These are phyloP conservation scores for Talaromyces sp. DNA, from an alignment of 2,329 filamentous ascomycete genomes.

Conservation along the genomic window DNA sequence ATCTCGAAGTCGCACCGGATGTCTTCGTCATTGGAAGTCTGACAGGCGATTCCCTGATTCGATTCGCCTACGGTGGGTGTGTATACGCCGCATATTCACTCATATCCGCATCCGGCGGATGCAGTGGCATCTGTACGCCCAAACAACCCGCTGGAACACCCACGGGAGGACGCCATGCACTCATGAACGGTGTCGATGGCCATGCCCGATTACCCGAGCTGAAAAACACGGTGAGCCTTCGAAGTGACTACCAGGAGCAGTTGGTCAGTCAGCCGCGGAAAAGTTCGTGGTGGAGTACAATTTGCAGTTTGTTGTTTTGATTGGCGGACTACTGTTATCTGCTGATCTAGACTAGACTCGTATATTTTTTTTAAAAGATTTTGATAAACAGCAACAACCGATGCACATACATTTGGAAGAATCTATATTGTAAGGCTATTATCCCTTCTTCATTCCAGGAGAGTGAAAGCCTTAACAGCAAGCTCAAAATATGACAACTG, in stretches of 20 bases:
- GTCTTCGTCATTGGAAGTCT: conserved; percentile 59
- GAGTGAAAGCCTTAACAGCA: too few relatives aligned
- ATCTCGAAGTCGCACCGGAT: conserved; percentile 51
- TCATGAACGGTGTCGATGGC: conserved; percentile 41
- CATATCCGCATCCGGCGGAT: conserved; percentile 27
- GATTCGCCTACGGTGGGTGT: conserved; percentile 59
- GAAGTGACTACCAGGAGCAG: neutral
- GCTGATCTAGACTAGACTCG: neutral
- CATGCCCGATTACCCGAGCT: conserved; percentile 20
- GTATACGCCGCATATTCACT: conserved; percentile 56
- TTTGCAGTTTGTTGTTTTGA: conserved; percentile 14
- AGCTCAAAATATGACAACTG: too few relatives aligned
- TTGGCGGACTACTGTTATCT: conserved; percentile 12
- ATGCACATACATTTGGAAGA: neutral
- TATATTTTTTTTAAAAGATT: neutral
- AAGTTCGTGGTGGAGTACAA: conserved; percentile 14
- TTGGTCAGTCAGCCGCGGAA: neutral
- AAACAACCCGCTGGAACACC: conserved; percentile 19
- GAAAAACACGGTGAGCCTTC: neutral
- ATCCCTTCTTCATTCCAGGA: too few relatives aligned
- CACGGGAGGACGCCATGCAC: conserved; percentile 26
- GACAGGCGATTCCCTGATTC: conserved; percentile 59
- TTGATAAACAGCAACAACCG: neutral
- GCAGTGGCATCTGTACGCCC: conserved; percentile 23
- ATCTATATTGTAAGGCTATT: too few relatives aligned